A percentile compares a stretch with the other conserved stretches of the same genome.
Evolutionary conservation across 1,284 basidiomycete species (phyloP).

Genomic region (Trametes polyzona): DNA sequence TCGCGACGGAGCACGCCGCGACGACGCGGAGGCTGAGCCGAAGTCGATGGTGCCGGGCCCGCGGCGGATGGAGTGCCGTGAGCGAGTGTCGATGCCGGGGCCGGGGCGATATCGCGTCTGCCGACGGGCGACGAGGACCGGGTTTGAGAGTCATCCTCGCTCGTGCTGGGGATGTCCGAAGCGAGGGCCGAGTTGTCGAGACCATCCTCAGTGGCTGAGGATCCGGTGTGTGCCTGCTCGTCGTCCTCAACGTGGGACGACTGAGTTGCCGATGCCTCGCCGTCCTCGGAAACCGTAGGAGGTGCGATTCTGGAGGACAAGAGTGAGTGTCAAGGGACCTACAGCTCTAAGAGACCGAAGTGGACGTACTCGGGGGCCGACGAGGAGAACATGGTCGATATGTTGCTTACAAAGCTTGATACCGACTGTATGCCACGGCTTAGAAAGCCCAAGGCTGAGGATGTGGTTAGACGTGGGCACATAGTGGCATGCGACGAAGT

Average conservation of each 20-base stretch:
- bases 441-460: conserved; percentile 14
- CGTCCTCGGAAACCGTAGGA: background rate
- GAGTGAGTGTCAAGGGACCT: too few species aligned
- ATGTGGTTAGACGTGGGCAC: background rate
- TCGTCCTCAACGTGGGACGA: background rate
- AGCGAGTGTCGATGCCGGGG: background rate
- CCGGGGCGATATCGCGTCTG: background rate
- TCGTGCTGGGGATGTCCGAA: background rate
- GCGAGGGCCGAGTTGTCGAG: background rate
- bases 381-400: conserved; percentile 2
- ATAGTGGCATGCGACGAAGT: background rate
- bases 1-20: conserved; percentile 4
- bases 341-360: background rate
- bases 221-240: background rate
- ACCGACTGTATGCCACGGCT: conserved; percentile 12
- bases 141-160: background rate
- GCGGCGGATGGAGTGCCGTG: background rate
- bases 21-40: background rate
- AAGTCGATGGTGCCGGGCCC: background rate
- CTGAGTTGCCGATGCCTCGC: background rate
- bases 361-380: background rate
- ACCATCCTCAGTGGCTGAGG: background rate
- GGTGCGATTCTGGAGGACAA: too few species aligned
- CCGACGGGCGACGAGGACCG: background rate
- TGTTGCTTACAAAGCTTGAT: conserved; percentile 5